A percentile compares a stretch with the other conserved stretches of the same genome.
These are phyloP conservation scores for Microbotryum scabiosae DNA, from an alignment of 1,284 basidiomycete genomes.

Conservation along the genomic window DNA sequence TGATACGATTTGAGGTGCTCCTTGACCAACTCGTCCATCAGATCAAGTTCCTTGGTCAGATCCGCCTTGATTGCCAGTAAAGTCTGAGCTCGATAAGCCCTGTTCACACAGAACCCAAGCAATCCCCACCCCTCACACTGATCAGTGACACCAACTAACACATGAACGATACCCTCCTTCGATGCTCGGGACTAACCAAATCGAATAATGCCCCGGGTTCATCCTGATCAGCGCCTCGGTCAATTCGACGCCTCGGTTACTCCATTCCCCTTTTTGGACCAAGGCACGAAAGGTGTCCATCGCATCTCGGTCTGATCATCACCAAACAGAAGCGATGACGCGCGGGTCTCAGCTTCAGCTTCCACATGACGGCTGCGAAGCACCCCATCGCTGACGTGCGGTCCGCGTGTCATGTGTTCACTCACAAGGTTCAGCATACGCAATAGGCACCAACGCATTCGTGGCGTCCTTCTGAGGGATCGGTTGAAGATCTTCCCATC, in stretches of 20 bases:
- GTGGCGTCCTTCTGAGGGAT: conserved; percentile 69
- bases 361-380: background rate
- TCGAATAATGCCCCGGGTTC: conserved; percentile 89
- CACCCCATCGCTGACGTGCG: too few relatives aligned
- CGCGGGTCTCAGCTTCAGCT: too few relatives aligned
- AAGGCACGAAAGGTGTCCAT: conserved; percentile 85
- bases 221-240: conserved; percentile 75
- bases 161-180: background rate
- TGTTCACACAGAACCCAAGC: conserved; percentile 37
- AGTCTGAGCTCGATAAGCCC: conserved; percentile 87
- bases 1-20: conserved; percentile 85
- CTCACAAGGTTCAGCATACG: conserved; percentile 78
- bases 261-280: conserved; percentile 64
- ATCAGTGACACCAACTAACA: too few relatives aligned
- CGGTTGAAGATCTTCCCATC: conserved; percentile 72
- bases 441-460: conserved; percentile 74
- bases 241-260: conserved; percentile 66
- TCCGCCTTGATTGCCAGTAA: conserved; percentile 57
- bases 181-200: conserved; percentile 54
- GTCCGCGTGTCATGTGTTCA: background rate
- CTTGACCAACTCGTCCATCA: conserved; percentile 76
- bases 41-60: conserved; percentile 61
- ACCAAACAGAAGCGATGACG: background rate
- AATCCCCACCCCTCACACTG: too few relatives aligned
- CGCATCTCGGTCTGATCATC: conserved; percentile 72